Percentiles rank a stretch among this genome's conserved stretches.
Conservation (phyloP, 345 rosid genomes). For the Acer saccharum region DNA sequence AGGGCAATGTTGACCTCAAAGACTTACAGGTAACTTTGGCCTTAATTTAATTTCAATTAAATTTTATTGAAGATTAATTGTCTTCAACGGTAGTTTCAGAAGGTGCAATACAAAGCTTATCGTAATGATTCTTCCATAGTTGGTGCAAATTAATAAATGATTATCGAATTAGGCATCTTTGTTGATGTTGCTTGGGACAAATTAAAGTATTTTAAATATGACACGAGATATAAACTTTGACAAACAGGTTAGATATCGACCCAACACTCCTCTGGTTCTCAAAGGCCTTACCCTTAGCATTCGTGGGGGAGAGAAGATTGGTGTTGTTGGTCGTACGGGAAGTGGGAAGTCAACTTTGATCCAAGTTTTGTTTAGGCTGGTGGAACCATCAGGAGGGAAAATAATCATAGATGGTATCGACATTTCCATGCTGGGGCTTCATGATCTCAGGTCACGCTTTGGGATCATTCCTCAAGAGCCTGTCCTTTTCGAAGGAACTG, state of each 20-base stretch:
- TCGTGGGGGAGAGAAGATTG: slow-evolving; percentile 86
- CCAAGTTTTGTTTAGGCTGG: slow-evolving; percentile 88
- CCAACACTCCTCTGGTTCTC: slow-evolving; percentile 84
- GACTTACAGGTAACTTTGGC: slow-evolving; percentile 70
- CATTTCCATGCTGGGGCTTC: slow-evolving; percentile 72
- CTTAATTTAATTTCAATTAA: not conserved
- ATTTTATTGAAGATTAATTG: too few species aligned
- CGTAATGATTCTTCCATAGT: too few species aligned
- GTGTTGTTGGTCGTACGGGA: slow-evolving; percentile 93
- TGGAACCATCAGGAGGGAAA: slow-evolving; percentile 84
- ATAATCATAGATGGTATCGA: slow-evolving; percentile 86
- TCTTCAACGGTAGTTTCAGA: too few species aligned
- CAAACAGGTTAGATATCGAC: slow-evolving; percentile 82
- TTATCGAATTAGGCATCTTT: not conserved
- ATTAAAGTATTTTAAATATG: not conserved
- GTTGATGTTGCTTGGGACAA: not conserved
- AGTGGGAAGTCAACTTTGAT: slow-evolving; percentile 94
- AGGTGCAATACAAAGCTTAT: too few species aligned
- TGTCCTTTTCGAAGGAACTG: slow-evolving; percentile 93
- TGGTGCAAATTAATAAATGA: not conserved
- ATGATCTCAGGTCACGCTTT: slow-evolving; percentile 86
- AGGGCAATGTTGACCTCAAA: slow-evolving; percentile 67
- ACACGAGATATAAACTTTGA: slow-evolving; percentile 5
- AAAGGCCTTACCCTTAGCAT: slow-evolving; percentile 80
- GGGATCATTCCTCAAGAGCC: slow-evolving; percentile 99